Evolutionary conservation across 768 basidiomycete species (phyloP).

Genomic region (Boletus pseudo-olivaceus): DNA sequence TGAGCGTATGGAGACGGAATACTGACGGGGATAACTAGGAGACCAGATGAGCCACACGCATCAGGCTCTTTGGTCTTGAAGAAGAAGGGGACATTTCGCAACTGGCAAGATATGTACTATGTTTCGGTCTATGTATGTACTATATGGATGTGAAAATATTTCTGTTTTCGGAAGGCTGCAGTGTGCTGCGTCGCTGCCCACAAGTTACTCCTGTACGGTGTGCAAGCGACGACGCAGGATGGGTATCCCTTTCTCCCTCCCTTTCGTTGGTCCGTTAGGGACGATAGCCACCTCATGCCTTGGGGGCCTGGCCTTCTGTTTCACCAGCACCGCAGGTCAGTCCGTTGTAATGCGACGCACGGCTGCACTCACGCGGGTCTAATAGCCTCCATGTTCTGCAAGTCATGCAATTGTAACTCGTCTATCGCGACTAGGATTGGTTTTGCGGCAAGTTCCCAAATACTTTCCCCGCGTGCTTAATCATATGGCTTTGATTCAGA

Average conservation of each 20-base stretch:
- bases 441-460: constrained; percentile 64
- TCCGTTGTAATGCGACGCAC: constrained; percentile 11
- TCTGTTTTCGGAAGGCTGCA: constrained; percentile 1
- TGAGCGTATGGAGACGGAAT: background rate
- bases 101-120: background rate
- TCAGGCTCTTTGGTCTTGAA: background rate
- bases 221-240: constrained; percentile 36
- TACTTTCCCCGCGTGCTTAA: background rate
- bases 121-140: background rate
- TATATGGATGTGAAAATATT: background rate
- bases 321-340: constrained; percentile 79
- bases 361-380: background rate
- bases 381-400: constrained; percentile 92
- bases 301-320: constrained; percentile 80
- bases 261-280: constrained; percentile 62
- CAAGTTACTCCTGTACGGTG: background rate
- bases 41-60: background rate
- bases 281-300: constrained; percentile 82
- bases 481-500: constrained; percentile 40
- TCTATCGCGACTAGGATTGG: constrained; percentile 97
- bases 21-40: background rate
- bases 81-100: background rate
- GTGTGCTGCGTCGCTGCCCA: background rate
- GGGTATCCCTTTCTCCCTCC: constrained; percentile 74
- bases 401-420: constrained; percentile 98